Base-by-base conservation (phyloP, 1,284 basidiomycete genomes). In the Erythrobasidium hasegawianum region DNA sequence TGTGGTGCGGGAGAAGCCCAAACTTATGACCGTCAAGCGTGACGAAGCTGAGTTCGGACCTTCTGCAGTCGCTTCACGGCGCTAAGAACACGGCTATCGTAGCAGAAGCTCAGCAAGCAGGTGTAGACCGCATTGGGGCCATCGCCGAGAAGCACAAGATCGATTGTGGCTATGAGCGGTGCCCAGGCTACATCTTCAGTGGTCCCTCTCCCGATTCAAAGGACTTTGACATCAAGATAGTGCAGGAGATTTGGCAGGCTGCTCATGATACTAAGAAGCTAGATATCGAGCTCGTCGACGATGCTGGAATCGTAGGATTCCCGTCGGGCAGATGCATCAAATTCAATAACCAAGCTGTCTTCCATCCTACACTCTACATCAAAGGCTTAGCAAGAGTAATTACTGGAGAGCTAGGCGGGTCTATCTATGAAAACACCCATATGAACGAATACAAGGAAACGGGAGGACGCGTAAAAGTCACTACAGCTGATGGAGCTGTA, bases 41-140 rank as follows among this genome's bases (percentile, higher is more conserved):
- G 16, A 38, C 26, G 14, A 13, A 24, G 24, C 24, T 22, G 16
- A 26, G 20, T 40, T 13, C 22, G 55, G n/a, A 20, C 18, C 18
- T 22, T 20, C 22, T 2, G 5, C 22, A 57, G 55, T 57, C 55
- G 10, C 27, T 57, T 14, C 55, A 57, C 26, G 33, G 55, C 22
- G 39, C 43, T 1, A 41, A 38, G 10, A 57, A 57, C 43, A 57
- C 55, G 40, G 55, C 55, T 41, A 40, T 57, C n/a, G 55, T 57
- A 40, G 55, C 55, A 18, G 55, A 57, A 57, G 40, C 55, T 5
- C 55, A 57, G 38, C 55, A 57, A 57, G 33, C 55, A 57, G 55
- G 29, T 40, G 40, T 57, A 24, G 43, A 57, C 16, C 55, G 38
- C 55, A 57, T 57, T 18, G 55, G 55, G 7, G 55, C 40, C 2